These are phyloP conservation scores for Ceratobasidium sp. DNA, from an alignment of 1,284 basidiomycete genomes.

Conservation along the genomic window DNA sequence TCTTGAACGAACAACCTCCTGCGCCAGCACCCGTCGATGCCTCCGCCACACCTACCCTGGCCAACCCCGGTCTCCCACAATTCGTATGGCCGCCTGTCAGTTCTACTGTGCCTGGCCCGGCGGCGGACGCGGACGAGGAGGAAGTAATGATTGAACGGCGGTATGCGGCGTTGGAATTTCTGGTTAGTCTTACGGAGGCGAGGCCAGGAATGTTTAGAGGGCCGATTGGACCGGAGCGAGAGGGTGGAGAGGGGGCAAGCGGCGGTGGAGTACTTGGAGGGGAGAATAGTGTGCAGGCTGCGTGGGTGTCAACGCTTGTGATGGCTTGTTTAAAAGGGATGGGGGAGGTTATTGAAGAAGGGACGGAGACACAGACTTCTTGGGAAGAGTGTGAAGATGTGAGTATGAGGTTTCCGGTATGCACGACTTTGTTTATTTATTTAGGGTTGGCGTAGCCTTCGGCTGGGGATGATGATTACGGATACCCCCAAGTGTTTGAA, in stretches of 20 bases:
- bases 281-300: conserved; percentile 24
- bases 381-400: conserved; percentile 72
- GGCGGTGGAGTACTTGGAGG: conserved; percentile 30
- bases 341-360: conserved; percentile 72
- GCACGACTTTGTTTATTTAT: conserved; percentile 37
- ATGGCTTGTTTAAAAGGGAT: conserved; percentile 80
- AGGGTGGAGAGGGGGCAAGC: conserved; percentile 4
- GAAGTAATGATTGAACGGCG: conserved; percentile 60
- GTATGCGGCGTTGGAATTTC: conserved; percentile 75
- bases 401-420: conserved; percentile 52
- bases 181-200: conserved; percentile 78
- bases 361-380: conserved; percentile 67
- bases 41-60: conserved; percentile 71
- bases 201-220: conserved; percentile 72
- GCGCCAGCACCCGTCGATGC: neutral
- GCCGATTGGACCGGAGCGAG: conserved; percentile 57
- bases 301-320: conserved; percentile 73
- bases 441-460: conserved; percentile 62
- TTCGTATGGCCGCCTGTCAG: conserved; percentile 38
- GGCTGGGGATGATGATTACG: conserved; percentile 75
- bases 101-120: neutral
- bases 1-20: conserved; percentile 29
- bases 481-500: conserved; percentile 78
- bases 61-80: conserved; percentile 55
- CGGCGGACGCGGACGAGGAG: conserved; percentile 40